Percentiles rank a stretch among this genome's conserved stretches.
Conservation (phyloP, 352 stramenopile genomes). For the Thraustochytrium striatum region DNA sequence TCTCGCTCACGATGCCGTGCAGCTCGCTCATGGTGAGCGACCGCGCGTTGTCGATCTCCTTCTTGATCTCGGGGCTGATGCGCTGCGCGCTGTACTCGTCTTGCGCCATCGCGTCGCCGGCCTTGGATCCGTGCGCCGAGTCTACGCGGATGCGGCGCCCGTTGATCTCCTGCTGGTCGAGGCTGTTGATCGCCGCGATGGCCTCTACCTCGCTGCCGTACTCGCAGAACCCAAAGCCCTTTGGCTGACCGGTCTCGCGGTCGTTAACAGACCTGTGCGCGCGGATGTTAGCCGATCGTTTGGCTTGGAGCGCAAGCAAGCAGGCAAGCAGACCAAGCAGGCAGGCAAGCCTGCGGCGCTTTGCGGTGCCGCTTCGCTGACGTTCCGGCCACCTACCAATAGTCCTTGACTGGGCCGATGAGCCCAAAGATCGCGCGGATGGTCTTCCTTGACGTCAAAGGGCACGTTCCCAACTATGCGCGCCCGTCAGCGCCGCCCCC, state of each 20-base stretch:
- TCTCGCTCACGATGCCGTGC: conserved; percentile 31
- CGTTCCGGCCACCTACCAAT: background rate
- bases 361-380: too few relatives aligned
- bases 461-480: conserved; percentile 26
- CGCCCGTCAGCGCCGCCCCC: too few relatives aligned
- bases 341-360: too few relatives aligned
- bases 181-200: conserved; percentile 23
- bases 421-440: conserved; percentile 1
- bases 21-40: conserved; percentile 34
- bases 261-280: background rate
- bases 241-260: background rate
- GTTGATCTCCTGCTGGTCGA: conserved; percentile 22
- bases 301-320: too few relatives aligned
- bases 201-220: conserved; percentile 8
- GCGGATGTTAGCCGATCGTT: too few relatives aligned
- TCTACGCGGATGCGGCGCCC: conserved; percentile 40
- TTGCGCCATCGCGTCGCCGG: background rate
- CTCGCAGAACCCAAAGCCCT: conserved; percentile 34
- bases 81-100: conserved; percentile 6
- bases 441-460: conserved; percentile 13
- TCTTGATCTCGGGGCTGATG: conserved; percentile 40
- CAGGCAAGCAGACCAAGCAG: too few relatives aligned
- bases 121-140: background rate
- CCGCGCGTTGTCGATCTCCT: conserved; percentile 35
- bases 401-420: conserved; percentile 22